Base-by-base conservation (phyloP, 345 rosid species). In the Pugionium dolabratum region DNA sequence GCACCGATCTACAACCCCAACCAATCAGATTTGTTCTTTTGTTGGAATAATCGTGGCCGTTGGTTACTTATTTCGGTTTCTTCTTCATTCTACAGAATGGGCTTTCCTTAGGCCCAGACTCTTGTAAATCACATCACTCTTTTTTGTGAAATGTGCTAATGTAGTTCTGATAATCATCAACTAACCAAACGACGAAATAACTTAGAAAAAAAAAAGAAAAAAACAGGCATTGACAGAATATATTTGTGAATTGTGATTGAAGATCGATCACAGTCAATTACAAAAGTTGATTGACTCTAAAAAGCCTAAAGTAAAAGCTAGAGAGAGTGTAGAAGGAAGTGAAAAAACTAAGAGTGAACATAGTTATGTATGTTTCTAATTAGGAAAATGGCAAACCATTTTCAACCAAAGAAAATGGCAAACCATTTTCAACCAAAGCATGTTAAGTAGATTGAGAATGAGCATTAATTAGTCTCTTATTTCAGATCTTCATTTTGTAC, bases 31-130 rank as follows among this genome's bases (percentile, higher is more conserved):
- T 30, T 27, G 52, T 28, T 40, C 61, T 65, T 57, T 31, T 65
- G 76, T 65, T 57, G 65, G 71, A 66, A 40, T 36, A 11, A 50
- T 65, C 71, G 45, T 57, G 65, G 54, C 71, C 66, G 66, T 65
- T 65, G 36, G 18, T 58, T 62, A 1, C 34, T 4, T 42, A 3
- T 6, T 42, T 25, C 42, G 46, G 18, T 41, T 69, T 70, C 52
- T 62, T 62, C 57, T 39, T 52, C 26, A 26, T 58, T 68, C 65
- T 68, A 49, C 29, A 59, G 25, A 50, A 41, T 69, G 66, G 53
- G 73, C 60, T 29, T 32, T 5, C 28, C 2, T 40, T 42, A 5
- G 43, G 59, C 73, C 64, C 47, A 46, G 55, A 11, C 8, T 37
- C 53, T 66, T 4, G 18, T 18, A 18, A 18, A 18, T 18, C 18